These are phyloP conservation scores for Blastobotrys proliferans DNA, from an alignment of 1,139 yeast species.

Conservation along the genomic window DNA sequence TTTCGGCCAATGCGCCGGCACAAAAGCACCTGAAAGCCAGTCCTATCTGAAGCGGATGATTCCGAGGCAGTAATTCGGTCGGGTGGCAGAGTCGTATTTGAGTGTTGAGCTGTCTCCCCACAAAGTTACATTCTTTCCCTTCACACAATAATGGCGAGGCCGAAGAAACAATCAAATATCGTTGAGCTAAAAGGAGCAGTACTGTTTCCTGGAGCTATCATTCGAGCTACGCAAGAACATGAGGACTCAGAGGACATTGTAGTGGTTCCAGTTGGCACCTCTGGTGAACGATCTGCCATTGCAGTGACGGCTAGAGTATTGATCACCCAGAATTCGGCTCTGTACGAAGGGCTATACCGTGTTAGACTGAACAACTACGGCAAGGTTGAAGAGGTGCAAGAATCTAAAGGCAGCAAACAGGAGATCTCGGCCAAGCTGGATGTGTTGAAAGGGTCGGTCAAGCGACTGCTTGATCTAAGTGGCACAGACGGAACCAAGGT, in stretches of 20 bases:
- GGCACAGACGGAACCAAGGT: slow-evolving; percentile 15
- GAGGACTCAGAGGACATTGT: slow-evolving; percentile 5
- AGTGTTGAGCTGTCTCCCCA: no score
- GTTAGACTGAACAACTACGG: slow-evolving; percentile 6
- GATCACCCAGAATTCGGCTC: slow-evolving; percentile 4
- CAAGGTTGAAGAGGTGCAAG: slow-evolving; percentile 8
- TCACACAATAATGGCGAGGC: no score
- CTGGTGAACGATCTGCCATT: slow-evolving; percentile 2
- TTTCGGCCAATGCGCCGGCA: no score
- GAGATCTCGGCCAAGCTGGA: slow-evolving; percentile 23
- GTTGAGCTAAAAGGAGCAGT: slow-evolving; percentile 16
- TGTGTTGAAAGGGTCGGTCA: slow-evolving; percentile 21
- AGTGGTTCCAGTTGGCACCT: slow-evolving; percentile 11
- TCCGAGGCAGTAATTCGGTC: no score
- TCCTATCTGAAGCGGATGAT: no score
- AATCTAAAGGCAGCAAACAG: slow-evolving; percentile 2
- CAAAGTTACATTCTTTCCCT: no score
- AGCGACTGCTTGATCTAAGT: slow-evolving; percentile 15
- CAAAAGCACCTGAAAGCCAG: no score
- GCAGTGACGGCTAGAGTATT: slow-evolving; percentile 12
- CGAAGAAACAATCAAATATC: no score
- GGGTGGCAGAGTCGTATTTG: no score
- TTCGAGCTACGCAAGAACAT: slow-evolving; percentile 9
- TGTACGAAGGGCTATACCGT: slow-evolving; percentile 15
- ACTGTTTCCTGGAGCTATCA: slow-evolving; percentile 25